A percentile compares a stretch with the other conserved stretches of the same genome.
Evolutionary conservation across 2,329 filamentous ascomycete genomes (phyloP).

Genomic region (Xylariaceae sp.): DNA sequence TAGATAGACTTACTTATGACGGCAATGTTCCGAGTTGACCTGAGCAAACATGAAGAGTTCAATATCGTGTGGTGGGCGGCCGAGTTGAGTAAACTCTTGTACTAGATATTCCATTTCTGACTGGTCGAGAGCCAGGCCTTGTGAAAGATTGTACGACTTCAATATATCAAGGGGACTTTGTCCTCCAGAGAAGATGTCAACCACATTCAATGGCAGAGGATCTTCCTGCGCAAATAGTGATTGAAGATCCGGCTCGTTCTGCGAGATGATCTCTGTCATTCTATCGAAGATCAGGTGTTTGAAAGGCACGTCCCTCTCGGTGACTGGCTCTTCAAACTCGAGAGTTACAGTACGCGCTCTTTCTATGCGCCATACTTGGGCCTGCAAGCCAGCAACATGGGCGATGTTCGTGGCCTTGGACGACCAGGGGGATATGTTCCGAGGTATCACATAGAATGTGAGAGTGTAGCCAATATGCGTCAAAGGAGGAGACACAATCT

Average conservation of each 20-base stretch:
- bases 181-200: constrained; percentile 66
- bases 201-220: constrained; percentile 62
- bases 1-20: constrained; percentile 13
- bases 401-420: constrained; percentile 81
- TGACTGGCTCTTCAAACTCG: constrained; percentile 50
- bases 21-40: constrained; percentile 87
- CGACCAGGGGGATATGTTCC: constrained; percentile 94
- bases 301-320: constrained; percentile 48
- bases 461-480: constrained; percentile 19
- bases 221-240: constrained; percentile 72
- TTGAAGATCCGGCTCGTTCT: constrained; percentile 62
- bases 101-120: constrained; percentile 92
- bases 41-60: constrained; percentile 99
- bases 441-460: constrained; percentile 68
- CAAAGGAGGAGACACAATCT: constrained; percentile 17
- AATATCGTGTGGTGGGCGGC: constrained; percentile 68
- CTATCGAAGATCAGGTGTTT: constrained; percentile 80
- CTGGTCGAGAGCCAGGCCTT: constrained; percentile 81
- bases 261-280: constrained; percentile 84
- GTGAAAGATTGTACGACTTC: constrained; percentile 75
- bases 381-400: constrained; percentile 78
- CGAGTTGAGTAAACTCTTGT: constrained; percentile 68
- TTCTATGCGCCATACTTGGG: constrained; percentile 65
- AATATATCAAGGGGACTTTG: constrained; percentile 66
- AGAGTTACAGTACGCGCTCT: constrained; percentile 75